These are phyloP conservation scores for Rhizophora apiculata DNA, from an alignment of 345 rosid species.

Conservation along the genomic window DNA sequence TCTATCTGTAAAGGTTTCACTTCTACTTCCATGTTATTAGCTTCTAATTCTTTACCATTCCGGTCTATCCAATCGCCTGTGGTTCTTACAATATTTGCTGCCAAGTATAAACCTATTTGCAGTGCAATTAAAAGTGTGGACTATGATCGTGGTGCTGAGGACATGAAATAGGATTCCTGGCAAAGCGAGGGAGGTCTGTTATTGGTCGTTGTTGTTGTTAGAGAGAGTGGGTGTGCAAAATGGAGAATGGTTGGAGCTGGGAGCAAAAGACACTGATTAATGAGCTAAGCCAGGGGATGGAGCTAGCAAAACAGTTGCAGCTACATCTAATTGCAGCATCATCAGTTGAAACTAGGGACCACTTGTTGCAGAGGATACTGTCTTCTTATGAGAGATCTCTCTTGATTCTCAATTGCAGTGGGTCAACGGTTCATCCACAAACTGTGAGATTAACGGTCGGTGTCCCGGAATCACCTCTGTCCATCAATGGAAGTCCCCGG, in stretches of 20 bases:
- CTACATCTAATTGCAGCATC: slow-evolving; percentile 16
- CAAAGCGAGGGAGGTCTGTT: neutral
- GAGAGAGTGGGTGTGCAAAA: slow-evolving; percentile 1
- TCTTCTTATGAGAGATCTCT: slow-evolving; percentile 31
- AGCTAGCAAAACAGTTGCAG: slow-evolving; percentile 21
- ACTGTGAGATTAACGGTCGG: slow-evolving; percentile 1
- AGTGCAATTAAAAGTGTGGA: neutral
- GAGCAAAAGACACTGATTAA: slow-evolving; percentile 23
- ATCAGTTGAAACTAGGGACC: slow-evolving; percentile 19
- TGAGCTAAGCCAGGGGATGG: slow-evolving; percentile 33
- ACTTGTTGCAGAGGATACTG: slow-evolving; percentile 19
- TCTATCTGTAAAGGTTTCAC: neutral
- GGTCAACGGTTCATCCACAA: slow-evolving; percentile 29
- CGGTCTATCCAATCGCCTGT: slow-evolving; percentile 1
- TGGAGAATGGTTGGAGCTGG: slow-evolving; percentile 27
- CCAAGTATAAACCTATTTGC: slow-evolving; percentile 11
- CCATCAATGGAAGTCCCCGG: slow-evolving; percentile 25
- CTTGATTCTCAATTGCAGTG: slow-evolving; percentile 24
- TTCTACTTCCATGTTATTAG: slow-evolving; percentile 22
- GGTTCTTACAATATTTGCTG: slow-evolving; percentile 3
- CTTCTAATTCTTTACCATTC: slow-evolving; percentile 11
- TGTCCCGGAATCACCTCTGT: slow-evolving; percentile 24
- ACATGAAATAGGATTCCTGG: neutral
- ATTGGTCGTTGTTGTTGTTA: neutral
- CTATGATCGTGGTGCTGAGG: neutral